A percentile compares a stretch with the other conserved stretches of the same genome.
These are phyloP conservation scores for Paraglomus occultum DNA, from an alignment of 192 early-diverging fungal genomes.

Conservation along the genomic window DNA sequence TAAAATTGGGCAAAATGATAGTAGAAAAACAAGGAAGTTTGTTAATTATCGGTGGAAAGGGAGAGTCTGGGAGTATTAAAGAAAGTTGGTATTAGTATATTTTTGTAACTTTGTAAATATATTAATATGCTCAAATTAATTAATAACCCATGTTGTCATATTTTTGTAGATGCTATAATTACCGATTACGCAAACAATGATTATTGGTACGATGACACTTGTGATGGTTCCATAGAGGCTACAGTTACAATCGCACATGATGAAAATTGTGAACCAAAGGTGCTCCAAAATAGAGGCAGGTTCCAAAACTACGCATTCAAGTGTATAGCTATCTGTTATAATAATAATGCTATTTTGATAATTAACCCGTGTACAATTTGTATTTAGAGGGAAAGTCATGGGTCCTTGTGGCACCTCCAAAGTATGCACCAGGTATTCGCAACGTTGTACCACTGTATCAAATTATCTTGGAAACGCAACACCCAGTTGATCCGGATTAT, in stretches of 20 bases:
- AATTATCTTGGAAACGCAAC: conserved; percentile 21
- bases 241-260: background rate
- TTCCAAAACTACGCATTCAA: too few relatives aligned
- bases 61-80: conserved; percentile 10
- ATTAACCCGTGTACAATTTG: too few relatives aligned
- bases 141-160: background rate
- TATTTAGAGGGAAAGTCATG: conserved; percentile 25
- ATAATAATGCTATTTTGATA: too few relatives aligned
- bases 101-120: too few relatives aligned
- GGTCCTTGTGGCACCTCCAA: conserved; percentile 26
- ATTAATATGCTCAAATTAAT: background rate
- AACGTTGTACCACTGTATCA: conserved; percentile 16
- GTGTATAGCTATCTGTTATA: background rate
- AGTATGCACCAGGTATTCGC: conserved; percentile 23
- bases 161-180: conserved; percentile 8
- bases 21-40: conserved; percentile 12
- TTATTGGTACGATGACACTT: conserved; percentile 29
- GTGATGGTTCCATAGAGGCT: conserved; percentile 15
- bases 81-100: background rate
- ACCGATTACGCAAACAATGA: conserved; percentile 20
- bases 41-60: conserved; percentile 27
- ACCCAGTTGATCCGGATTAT: conserved; percentile 1
- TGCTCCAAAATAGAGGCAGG: background rate
- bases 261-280: background rate
- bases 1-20: conserved; percentile 25